phyloP scores from a whole-genome alignment of 768 basidiomycete genomes.

The Russula lepida region DNA sequence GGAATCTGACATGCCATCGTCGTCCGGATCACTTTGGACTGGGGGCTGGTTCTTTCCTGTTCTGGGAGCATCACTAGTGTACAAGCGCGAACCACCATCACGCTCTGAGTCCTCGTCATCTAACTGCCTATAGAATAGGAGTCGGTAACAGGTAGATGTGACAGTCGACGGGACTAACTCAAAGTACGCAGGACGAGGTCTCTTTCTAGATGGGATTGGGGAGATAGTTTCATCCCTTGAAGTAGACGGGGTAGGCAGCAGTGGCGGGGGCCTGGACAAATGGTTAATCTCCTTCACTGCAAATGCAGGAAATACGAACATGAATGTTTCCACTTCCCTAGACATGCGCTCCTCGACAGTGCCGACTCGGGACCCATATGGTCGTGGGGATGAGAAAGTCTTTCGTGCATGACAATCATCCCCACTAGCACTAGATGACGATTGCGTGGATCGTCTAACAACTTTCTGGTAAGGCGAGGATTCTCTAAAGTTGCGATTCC shows the following conservation, averaged over 20 bases:
- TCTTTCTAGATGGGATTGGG: slow-evolving; percentile 8
- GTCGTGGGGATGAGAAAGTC: not conserved
- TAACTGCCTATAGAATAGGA: not conserved
- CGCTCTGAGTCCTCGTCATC: slow-evolving; percentile 6
- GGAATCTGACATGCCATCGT: slow-evolving; percentile 9
- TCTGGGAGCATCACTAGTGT: not conserved
- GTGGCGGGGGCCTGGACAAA: not conserved
- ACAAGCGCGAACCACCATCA: not conserved
- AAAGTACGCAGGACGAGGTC: not conserved
- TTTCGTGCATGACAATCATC: not conserved
- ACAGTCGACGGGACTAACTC: slow-evolving; percentile 4
- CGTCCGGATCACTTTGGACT: not conserved
- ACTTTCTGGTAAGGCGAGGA: slow-evolving; percentile 1
- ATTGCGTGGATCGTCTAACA: not conserved
- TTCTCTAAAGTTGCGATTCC: not conserved
- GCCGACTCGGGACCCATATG: not conserved
- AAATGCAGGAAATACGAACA: not conserved
- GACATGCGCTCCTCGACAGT: slow-evolving; percentile 9
- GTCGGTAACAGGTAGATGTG: not conserved
- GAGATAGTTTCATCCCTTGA: not conserved
- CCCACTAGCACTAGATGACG: not conserved
- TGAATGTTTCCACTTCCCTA: slow-evolving; percentile 8
- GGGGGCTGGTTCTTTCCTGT: not conserved
- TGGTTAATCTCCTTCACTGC: not conserved
- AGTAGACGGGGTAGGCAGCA: not conserved